These are phyloP conservation scores for Furcasterigmium furcatum DNA, from an alignment of 2,329 filamentous ascomycete genomes.

Conservation along the genomic window DNA sequence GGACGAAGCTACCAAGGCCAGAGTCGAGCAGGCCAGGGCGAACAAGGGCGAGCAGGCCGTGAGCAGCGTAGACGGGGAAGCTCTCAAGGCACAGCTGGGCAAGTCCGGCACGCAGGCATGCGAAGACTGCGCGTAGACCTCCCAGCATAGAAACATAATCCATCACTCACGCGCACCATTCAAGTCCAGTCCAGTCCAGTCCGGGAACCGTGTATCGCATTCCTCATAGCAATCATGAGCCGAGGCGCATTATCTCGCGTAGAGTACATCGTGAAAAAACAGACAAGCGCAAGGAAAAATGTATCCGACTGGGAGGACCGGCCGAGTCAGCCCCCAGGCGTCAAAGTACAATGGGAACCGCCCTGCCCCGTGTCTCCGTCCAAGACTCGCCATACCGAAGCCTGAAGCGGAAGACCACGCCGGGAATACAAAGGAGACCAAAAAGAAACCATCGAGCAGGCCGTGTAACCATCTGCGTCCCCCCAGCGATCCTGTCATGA, in stretches of 20 bases:
- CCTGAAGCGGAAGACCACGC: no score
- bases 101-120: constrained; percentile 6
- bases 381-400: no score
- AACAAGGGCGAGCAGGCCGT: constrained; percentile 10
- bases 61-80: not conserved
- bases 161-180: no score
- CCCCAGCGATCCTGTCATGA: no score
- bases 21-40: constrained; percentile 8
- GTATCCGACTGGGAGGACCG: no score
- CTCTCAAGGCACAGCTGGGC: constrained; percentile 3
- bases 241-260: constrained; percentile 3
- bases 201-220: not conserved
- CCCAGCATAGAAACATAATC: not conserved
- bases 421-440: no score
- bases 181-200: no score
- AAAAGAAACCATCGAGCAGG: no score
- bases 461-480: no score
- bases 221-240: constrained; percentile 6
- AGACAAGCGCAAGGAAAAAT: not conserved
- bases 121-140: constrained; percentile 5
- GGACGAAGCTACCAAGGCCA: constrained; percentile 5
- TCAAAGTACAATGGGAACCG: no score
- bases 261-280: constrained; percentile 4
- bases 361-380: no score
- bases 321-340: no score